Percentiles rank a stretch among this genome's conserved stretches.
These are phyloP conservation scores for Coniophora puteana DNA, from an alignment of 1,284 basidiomycete genomes.

Conservation along the genomic window DNA sequence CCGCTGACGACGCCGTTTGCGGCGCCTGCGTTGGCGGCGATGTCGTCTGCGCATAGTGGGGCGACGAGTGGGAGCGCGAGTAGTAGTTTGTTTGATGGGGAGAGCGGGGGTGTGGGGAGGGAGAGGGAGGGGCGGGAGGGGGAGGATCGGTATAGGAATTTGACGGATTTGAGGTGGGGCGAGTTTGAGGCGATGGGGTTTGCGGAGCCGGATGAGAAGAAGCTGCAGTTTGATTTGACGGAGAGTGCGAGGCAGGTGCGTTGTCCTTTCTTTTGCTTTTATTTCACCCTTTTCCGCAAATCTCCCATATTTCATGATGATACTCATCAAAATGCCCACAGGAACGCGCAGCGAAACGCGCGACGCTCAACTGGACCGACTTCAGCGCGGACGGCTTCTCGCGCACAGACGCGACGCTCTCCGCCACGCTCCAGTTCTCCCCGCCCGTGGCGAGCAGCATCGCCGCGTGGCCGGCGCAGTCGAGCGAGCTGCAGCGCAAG, in stretches of 20 bases:
- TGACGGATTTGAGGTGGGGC: slow-evolving; percentile 86
- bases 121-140: slow-evolving; percentile 30
- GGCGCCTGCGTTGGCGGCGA: slow-evolving; percentile 21
- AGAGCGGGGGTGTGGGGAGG: slow-evolving; percentile 22
- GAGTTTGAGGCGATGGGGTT: slow-evolving; percentile 84
- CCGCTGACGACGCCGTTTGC: slow-evolving; percentile 39
- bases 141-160: slow-evolving; percentile 69
- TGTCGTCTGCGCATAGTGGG: slow-evolving; percentile 25
- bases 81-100: slow-evolving; percentile 27
- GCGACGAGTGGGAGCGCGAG: too few species aligned
- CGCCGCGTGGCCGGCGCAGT: slow-evolving; percentile 68
- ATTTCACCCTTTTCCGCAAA: slow-evolving; percentile 6
- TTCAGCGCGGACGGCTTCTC: slow-evolving; percentile 81
- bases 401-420: slow-evolving; percentile 68
- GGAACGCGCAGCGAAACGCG: slow-evolving; percentile 68
- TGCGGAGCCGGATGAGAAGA: slow-evolving; percentile 54
- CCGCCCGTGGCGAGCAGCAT: slow-evolving; percentile 64
- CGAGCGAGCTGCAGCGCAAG: slow-evolving; percentile 69
- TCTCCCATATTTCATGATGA: slow-evolving; percentile 4
- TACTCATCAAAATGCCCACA: too few species aligned
- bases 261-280: slow-evolving; percentile 9
- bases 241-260: slow-evolving; percentile 79
- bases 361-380: slow-evolving; percentile 83
- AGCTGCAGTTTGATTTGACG: slow-evolving; percentile 82
- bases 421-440: slow-evolving; percentile 78